Evolutionary conservation across 1,284 basidiomycete species (phyloP), one percentile per base, ranked within the genome.

Genomic region (Sanghuangporus baumii): DNA sequence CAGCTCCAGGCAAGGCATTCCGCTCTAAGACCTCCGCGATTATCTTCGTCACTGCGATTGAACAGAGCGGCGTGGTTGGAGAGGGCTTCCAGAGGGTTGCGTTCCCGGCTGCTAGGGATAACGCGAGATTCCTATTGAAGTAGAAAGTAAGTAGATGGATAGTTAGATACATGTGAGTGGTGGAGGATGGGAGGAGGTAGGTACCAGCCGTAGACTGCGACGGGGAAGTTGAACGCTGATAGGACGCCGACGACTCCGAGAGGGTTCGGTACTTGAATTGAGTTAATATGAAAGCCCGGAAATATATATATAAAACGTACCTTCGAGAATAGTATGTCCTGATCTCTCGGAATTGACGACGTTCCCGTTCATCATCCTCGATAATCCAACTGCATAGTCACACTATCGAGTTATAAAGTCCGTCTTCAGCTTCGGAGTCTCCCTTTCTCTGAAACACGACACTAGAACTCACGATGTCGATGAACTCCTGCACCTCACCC

Each of bases 71-170:
- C 0, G 96, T 98, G 3, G 85, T 91, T 0, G 91, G 93, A 0
- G 93, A 91, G 1, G 95, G 95, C 73, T 98, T 98, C 95, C 95
- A 98, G 52, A 98, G 78, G 0, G 94, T 96, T 1, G 93, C 87
- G 74, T 98, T 98, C 7, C 94, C 95, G 40, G 93, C 91, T 1
- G 92, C 89, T 60, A 98, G 79, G 1, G 94, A 93, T 36, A 98
- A 80, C 1, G 93, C 85, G 52, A 97, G 81, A 74, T 98, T 98
- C 95, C 92, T 94, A 59, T 57, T 43, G 65, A 68, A 14, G 69
- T n/a, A 41, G 47, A 40, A 36, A 48, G 37, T 18, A 31, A 31
- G 26, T 5, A 31, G 26, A 31, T 5, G 26, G 26, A 5, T 4
- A 11, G 7, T 26, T 18, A 37, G 14, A 23, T 20, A 20, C 7